phyloP scores from a whole-genome alignment of 169 alveolate species.

The Condylostoma magnum region DNA sequence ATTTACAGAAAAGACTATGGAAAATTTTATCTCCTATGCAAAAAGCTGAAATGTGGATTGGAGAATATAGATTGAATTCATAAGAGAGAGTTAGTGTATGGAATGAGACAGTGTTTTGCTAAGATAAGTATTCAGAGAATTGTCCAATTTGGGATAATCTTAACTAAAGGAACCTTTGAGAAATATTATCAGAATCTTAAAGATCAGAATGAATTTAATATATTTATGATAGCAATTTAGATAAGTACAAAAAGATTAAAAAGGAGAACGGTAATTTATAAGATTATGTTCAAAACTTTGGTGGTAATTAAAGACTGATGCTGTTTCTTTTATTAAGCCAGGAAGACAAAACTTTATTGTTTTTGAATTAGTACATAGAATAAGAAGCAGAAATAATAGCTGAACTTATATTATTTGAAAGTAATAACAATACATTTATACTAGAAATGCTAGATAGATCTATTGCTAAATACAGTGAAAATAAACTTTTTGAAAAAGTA shows the following conservation, averaged over 20 bases:
- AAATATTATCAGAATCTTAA: background rate
- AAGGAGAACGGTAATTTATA: background rate
- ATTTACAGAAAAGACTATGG: background rate
- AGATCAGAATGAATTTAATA: background rate
- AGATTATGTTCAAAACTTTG: background rate
- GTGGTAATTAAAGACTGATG: background rate
- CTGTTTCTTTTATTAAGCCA: background rate
- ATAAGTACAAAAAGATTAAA: background rate
- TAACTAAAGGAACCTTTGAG: background rate
- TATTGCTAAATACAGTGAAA: background rate
- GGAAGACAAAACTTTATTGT: background rate
- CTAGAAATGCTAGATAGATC: background rate
- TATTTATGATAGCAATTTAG: background rate
- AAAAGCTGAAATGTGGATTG: background rate
- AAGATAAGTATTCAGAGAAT: background rate
- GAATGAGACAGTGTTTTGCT: background rate
- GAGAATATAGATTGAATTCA: background rate
- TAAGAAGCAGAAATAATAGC: constrained; percentile 19
- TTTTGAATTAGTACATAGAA: background rate
- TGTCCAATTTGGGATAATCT: background rate
- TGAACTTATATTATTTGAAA: background rate
- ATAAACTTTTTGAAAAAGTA: background rate
- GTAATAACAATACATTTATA: background rate
- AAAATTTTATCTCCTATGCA: background rate
- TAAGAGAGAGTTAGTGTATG: constrained; percentile 17